phyloP scores from a whole-genome alignment of 1,284 basidiomycete genomes.

The Tilletiaria anomala region DNA sequence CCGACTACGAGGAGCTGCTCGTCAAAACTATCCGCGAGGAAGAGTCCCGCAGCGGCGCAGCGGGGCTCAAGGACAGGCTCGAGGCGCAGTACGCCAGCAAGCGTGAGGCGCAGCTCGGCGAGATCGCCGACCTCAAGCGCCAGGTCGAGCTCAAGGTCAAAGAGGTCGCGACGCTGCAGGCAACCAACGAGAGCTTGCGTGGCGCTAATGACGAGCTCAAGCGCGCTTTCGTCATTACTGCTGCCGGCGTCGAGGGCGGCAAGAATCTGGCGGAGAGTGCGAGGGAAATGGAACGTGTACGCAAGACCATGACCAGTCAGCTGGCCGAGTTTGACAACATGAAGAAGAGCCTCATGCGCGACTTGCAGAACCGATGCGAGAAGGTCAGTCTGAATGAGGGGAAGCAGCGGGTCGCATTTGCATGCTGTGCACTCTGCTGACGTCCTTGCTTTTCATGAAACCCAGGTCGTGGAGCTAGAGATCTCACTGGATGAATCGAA shows the following conservation, averaged over 20 bases:
- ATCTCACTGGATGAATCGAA: constrained; percentile 97
- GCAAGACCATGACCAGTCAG: constrained; percentile 92
- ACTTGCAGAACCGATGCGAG: constrained; percentile 97
- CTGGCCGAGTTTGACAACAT: constrained; percentile 95
- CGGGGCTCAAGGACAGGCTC: constrained; percentile 52
- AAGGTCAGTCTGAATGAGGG: constrained; percentile 55
- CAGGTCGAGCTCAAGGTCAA: constrained; percentile 73
- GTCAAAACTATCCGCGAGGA: constrained; percentile 43
- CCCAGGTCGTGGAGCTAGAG: constrained; percentile 91
- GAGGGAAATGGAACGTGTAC: constrained; percentile 87
- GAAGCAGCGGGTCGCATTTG: too few species aligned
- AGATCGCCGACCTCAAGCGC: constrained; percentile 77
- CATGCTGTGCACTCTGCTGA: background rate
- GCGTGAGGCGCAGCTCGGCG: constrained; percentile 71
- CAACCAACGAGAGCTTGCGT: constrained; percentile 80
- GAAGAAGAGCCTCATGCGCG: constrained; percentile 96
- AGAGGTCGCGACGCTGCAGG: constrained; percentile 71
- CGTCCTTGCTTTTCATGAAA: constrained; percentile 1
- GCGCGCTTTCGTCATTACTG: constrained; percentile 69
- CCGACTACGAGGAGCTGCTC: constrained; percentile 89
- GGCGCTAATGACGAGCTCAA: constrained; percentile 96
- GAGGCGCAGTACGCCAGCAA: constrained; percentile 85
- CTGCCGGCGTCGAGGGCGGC: constrained; percentile 86
- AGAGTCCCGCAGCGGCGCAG: constrained; percentile 11
- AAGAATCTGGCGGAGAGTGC: constrained; percentile 91